Conservation (phyloP, 306 rosid species). For the Dalbergia cultrata region DNA sequence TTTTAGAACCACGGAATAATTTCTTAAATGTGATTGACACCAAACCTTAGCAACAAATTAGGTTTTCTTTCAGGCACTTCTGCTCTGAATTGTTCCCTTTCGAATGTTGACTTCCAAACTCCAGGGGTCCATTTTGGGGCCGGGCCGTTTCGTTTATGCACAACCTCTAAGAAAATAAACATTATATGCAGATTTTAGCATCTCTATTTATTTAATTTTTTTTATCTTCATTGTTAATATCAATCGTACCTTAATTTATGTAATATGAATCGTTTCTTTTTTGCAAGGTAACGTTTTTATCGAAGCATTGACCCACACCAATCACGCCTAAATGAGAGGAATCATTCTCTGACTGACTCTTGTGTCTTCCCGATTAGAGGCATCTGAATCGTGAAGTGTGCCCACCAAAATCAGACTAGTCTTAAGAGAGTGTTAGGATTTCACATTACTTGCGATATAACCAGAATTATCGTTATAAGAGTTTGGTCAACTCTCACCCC, state of each 20-base stretch:
- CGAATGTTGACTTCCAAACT: neutral
- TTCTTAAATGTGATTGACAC: neutral
- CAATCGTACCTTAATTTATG: neutral
- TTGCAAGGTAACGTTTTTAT: conserved; percentile 25
- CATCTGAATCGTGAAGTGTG: neutral
- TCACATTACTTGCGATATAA: too few species aligned
- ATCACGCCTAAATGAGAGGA: conserved; percentile 4
- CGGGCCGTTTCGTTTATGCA: neutral
- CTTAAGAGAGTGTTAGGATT: neutral
- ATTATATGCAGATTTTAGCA: neutral
- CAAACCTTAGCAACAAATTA: conserved; percentile 3
- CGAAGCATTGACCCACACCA: conserved; percentile 41
- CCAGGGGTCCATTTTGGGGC: neutral
- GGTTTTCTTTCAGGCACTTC: conserved; percentile 3
- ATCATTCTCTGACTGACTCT: neutral
- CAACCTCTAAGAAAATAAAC: neutral
- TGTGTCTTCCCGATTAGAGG: neutral
- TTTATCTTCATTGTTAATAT: too few species aligned
- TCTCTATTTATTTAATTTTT: neutral
- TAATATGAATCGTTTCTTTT: conserved; percentile 6
- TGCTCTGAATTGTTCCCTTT: conserved; percentile 20
- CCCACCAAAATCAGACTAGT: neutral
- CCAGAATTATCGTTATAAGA: too few species aligned
- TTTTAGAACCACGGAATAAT: neutral
- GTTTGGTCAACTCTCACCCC: too few species aligned